A percentile compares a stretch with the other conserved stretches of the same genome.
Conservation (phyloP, 2,329 filamentous ascomycete genomes). For the Xylariaceae sp. region DNA sequence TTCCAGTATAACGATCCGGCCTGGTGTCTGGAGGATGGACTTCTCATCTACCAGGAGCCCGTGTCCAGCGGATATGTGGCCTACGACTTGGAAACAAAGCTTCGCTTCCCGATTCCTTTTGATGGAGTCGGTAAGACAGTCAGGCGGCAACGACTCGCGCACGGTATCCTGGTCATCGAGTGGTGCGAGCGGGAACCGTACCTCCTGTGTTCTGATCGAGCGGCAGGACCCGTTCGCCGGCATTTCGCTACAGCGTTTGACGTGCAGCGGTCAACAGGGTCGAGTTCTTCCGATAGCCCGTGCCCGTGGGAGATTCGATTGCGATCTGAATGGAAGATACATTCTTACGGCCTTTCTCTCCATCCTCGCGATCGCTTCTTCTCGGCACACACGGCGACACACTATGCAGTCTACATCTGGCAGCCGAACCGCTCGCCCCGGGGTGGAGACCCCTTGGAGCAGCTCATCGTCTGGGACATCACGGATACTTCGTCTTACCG, state of each 20-base stretch:
- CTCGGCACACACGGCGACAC: conserved; percentile 63
- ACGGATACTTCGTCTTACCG: conserved; percentile 54
- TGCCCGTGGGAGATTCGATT: conserved; percentile 53
- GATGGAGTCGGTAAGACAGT: conserved; percentile 56
- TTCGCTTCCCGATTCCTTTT: conserved; percentile 58
- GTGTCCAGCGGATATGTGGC: conserved; percentile 47
- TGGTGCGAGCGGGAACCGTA: conserved; percentile 63
- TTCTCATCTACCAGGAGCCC: conserved; percentile 60
- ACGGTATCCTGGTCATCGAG: conserved; percentile 65
- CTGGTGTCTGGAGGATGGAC: conserved; percentile 61
- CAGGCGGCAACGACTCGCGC: conserved; percentile 60
- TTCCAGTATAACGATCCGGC: conserved; percentile 56
- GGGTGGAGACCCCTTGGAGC: conserved; percentile 63
- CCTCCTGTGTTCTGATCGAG: conserved; percentile 58
- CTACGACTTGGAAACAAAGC: conserved; percentile 56
- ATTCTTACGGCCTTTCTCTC: conserved; percentile 62
- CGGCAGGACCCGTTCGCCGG: conserved; percentile 58
- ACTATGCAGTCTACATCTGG: conserved; percentile 69
- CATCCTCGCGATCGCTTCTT: conserved; percentile 67
- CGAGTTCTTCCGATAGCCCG: conserved; percentile 14
- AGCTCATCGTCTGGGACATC: conserved; percentile 66
- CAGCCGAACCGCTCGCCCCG: conserved; percentile 63
- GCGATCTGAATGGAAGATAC: conserved; percentile 67
- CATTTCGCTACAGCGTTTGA: conserved; percentile 68
- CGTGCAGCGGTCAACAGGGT: conserved; percentile 41